Evolutionary conservation across 176 grass and related monocot genomes (phyloP), one percentile per base, ranked within the genome.

Genomic region (Ananas comosus): DNA sequence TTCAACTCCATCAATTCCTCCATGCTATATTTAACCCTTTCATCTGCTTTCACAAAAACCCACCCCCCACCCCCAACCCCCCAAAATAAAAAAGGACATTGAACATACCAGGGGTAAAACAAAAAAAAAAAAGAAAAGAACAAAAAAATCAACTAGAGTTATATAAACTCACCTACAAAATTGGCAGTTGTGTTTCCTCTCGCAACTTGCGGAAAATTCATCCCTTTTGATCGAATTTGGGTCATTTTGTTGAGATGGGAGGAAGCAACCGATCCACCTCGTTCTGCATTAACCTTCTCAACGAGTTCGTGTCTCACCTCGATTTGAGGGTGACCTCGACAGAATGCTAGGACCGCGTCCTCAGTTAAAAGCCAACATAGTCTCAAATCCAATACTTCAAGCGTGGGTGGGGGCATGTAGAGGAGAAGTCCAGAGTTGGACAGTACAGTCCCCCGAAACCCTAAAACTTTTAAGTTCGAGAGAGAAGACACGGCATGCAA

Each of bases 331-430:
- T 97, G 74, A 50, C 12, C 50, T 70, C 66, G 78, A 81, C 77
- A 76, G 76, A 97, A 92, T 73, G 48, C 61, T 73, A 75, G 71
- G 72, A 92, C 51, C 49, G 68, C 77, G 68, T 86, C 75, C 61
- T 66, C 59, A 21, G 81, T 82, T 82, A 90, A 83, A 69, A 92
- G 81, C 94, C 94, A 97, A 52, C 84, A 97, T 66, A 80, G 84
- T 5, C 82, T 83, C 74, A 97, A 79, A 90, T 92, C 86, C 70
- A 97, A 69, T 17, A 85, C 54, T 65, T 64, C 14, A 28, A 97
- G 84, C 23, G 56, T 76, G 16, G 66, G 11, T 52, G 82, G 86
- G 71, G 86, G 89, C 19, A 76, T 68, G 80, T 75, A 92, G 64
- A 80, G 51, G n/a, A 85, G 64, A 77, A 97, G 83, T 27, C 84